Evolutionary conservation across 352 stramenopile genomes (phyloP).

Genomic region (Globisporangium orthogonon): DNA sequence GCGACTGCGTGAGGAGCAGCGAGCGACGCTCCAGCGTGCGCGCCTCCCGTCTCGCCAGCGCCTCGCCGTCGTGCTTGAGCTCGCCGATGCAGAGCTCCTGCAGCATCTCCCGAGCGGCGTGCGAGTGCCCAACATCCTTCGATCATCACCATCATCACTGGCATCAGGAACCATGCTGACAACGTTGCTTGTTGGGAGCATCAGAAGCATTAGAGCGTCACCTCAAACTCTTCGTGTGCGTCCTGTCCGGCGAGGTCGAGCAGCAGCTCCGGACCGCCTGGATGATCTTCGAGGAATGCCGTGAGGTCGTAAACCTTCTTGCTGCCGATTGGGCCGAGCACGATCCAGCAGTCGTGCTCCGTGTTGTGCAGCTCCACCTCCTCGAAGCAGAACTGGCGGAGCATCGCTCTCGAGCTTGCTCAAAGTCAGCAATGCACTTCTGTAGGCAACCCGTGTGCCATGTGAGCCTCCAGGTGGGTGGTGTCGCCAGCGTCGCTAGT

Average conservation of each 20-base stretch:
- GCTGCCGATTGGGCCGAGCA: slow-evolving; percentile 23
- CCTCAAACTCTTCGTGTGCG: slow-evolving; percentile 70
- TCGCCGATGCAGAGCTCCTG: slow-evolving; percentile 86
- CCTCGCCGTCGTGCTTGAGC: slow-evolving; percentile 29
- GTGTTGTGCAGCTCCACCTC: slow-evolving; percentile 75
- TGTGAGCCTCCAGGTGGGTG: too few relatives aligned
- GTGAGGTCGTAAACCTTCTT: slow-evolving; percentile 93
- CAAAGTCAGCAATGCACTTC: too few relatives aligned
- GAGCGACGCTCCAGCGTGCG: slow-evolving; percentile 20
- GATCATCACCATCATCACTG: neutral
- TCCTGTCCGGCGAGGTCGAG: slow-evolving; percentile 84
- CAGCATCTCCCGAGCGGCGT: slow-evolving; percentile 82
- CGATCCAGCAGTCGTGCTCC: slow-evolving; percentile 39
- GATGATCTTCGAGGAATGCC: slow-evolving; percentile 93
- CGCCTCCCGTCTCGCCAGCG: slow-evolving; percentile 8
- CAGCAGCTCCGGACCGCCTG: slow-evolving; percentile 90
- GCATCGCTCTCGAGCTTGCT: neutral
- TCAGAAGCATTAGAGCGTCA: neutral
- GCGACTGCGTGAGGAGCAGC: slow-evolving; percentile 18
- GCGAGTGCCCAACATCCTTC: slow-evolving; percentile 91
- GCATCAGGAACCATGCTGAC: neutral
- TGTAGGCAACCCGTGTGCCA: too few relatives aligned
- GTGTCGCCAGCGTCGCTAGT: too few relatives aligned
- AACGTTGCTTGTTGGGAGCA: neutral
- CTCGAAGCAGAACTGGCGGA: slow-evolving; percentile 61